Evolutionary conservation across 208 protist species (phyloP).

Genomic region (Trypanosoma congolense): DNA sequence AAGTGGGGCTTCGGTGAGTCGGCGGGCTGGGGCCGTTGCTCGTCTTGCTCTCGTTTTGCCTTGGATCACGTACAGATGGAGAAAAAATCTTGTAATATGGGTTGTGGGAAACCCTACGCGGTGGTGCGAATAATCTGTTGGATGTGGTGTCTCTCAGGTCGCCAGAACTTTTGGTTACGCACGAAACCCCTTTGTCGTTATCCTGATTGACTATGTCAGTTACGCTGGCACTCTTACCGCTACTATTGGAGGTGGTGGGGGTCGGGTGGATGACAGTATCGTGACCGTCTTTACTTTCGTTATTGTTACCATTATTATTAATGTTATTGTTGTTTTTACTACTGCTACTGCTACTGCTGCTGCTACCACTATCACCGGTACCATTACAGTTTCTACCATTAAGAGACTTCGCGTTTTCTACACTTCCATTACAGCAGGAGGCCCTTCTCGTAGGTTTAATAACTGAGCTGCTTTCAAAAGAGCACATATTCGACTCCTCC

Average conservation of each 20-base stretch:
- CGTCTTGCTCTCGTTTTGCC: neutral
- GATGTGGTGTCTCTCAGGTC: too few species aligned
- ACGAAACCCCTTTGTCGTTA: neutral
- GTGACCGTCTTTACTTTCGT: slow-evolving; percentile 6
- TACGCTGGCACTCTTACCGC: neutral
- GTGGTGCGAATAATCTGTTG: too few species aligned
- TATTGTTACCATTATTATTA: slow-evolving; percentile 1
- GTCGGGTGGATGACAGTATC: slow-evolving; percentile 10
- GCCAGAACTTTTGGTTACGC: too few species aligned
- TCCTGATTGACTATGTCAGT: neutral
- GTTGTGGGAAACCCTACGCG: neutral
- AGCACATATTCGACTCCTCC: too few species aligned
- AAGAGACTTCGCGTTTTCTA: too few species aligned
- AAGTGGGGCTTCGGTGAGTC: neutral
- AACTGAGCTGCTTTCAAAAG: neutral
- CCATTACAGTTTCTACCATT: too few species aligned
- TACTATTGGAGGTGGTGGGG: slow-evolving; percentile 1
- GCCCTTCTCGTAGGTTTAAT: neutral
- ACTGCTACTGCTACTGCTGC: neutral
- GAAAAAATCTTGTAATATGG: neutral
- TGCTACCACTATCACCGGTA: too few species aligned
- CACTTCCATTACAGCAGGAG: neutral
- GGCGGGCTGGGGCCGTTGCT: neutral
- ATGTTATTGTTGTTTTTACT: slow-evolving; percentile 1
- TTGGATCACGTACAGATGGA: neutral